These are phyloP conservation scores for Macaranga tanarius DNA, from an alignment of 441 rosid genomes.

Conservation along the genomic window DNA sequence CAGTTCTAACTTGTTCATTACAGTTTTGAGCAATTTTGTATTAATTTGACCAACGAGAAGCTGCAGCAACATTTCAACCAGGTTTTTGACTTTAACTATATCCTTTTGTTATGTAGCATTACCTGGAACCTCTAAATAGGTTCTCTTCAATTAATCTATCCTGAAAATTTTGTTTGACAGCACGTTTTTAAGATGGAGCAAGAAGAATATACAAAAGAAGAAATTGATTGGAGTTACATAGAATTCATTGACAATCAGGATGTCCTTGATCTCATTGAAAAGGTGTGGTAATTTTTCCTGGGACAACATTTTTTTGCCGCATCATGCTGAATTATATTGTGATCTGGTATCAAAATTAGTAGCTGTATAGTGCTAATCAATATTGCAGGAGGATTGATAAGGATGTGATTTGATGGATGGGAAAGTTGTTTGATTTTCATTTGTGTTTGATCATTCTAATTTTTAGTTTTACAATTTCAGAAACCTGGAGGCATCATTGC, in stretches of 20 bases:
- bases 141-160: conserved; percentile 26
- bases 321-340: conserved; percentile 11
- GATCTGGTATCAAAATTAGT: background rate
- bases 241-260: conserved; percentile 97
- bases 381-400: background rate
- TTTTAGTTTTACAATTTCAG: conserved; percentile 48
- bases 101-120: conserved; percentile 29
- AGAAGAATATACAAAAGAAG: conserved; percentile 91
- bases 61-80: conserved; percentile 97
- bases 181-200: conserved; percentile 99
- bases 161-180: conserved; percentile 58
- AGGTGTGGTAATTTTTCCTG: conserved; percentile 45
- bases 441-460: conserved; percentile 25
- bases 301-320: conserved; percentile 4
- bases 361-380: background rate
- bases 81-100: conserved; percentile 37
- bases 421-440: conserved; percentile 7
- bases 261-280: conserved; percentile 91
- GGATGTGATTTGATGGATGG: conserved; percentile 9
- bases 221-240: conserved; percentile 94
- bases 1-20: conserved; percentile 6
- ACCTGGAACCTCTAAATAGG: conserved; percentile 10
- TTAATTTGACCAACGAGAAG: conserved; percentile 97
- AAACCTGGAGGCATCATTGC: conserved; percentile 99
- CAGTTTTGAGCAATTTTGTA: conserved; percentile 98